A percentile compares a stretch with the other conserved stretches of the same genome.
Conservation (phyloP, 2,329 filamentous ascomycete species). For the Fusarium succisae region DNA sequence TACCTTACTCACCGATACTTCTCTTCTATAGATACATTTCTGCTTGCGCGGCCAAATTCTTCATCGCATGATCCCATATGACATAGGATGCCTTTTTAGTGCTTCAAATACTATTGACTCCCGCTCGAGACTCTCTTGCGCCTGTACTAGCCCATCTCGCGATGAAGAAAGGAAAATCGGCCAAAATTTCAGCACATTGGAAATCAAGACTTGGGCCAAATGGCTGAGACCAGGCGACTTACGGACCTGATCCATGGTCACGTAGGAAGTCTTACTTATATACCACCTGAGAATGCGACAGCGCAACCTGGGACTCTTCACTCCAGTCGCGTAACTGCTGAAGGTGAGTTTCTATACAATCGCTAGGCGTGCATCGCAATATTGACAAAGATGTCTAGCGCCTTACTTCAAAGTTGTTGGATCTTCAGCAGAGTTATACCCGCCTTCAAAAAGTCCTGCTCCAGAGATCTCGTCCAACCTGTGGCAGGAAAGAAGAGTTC, state of each 20-base stretch:
- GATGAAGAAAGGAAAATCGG: constrained; percentile 47
- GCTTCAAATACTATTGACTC: constrained; percentile 5
- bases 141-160: constrained; percentile 38
- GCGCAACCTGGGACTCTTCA: constrained; percentile 44
- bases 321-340: constrained; percentile 43
- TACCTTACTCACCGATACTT: constrained; percentile 1
- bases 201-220: constrained; percentile 47
- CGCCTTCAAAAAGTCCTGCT: constrained; percentile 43
- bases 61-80: not conserved
- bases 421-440: constrained; percentile 47
- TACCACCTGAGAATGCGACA: constrained; percentile 36
- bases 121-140: constrained; percentile 36
- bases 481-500: constrained; percentile 47
- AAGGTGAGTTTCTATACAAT: constrained; percentile 36
- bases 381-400: constrained; percentile 33
- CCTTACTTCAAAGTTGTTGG: constrained; percentile 47
- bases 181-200: constrained; percentile 40
- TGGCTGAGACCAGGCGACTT: constrained; percentile 49
- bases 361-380: not conserved
- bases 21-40: constrained; percentile 10
- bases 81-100: constrained; percentile 34
- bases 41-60: not conserved
- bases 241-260: constrained; percentile 48
- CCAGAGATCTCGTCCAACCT: constrained; percentile 39
- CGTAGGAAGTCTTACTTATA: constrained; percentile 47